These are phyloP conservation scores for Corymbia citriodora DNA, from an alignment of 441 rosid genomes.

Conservation along the genomic window DNA sequence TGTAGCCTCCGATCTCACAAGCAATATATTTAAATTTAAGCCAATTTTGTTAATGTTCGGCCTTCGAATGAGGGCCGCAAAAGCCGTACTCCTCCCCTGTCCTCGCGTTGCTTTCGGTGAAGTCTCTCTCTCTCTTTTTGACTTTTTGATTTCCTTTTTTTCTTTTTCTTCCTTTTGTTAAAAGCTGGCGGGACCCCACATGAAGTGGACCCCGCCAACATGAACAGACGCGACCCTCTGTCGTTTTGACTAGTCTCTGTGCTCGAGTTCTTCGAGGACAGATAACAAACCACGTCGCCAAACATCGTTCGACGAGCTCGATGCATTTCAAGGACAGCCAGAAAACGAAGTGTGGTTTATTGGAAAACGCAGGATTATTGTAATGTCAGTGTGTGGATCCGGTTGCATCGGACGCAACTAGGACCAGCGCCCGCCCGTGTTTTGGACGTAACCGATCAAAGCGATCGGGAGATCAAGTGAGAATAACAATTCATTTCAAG, in stretches of 20 bases:
- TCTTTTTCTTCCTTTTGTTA: too few species aligned
- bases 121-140: too few species aligned
- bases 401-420: neutral
- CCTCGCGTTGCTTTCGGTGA: too few species aligned
- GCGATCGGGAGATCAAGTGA: neutral
- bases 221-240: neutral
- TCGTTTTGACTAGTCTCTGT: neutral
- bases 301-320: neutral
- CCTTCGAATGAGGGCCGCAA: too few species aligned
- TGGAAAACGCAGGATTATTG: neutral
- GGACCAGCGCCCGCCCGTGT: neutral
- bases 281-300: neutral
- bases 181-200: too few species aligned
- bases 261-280: neutral
- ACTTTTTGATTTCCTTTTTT: too few species aligned
- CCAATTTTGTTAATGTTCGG: too few species aligned
- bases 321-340: neutral
- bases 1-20: too few species aligned
- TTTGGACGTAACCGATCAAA: neutral
- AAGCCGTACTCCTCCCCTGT: too few species aligned
- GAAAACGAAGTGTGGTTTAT: neutral
- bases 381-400: neutral
- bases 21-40: too few species aligned
- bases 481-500: neutral
- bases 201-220: too few species aligned